Percentiles rank a stretch among this genome's conserved stretches.
Evolutionary conservation across 129 eudicot genomes (phyloP).

Genomic region (Heracleum sosnowskyi): DNA sequence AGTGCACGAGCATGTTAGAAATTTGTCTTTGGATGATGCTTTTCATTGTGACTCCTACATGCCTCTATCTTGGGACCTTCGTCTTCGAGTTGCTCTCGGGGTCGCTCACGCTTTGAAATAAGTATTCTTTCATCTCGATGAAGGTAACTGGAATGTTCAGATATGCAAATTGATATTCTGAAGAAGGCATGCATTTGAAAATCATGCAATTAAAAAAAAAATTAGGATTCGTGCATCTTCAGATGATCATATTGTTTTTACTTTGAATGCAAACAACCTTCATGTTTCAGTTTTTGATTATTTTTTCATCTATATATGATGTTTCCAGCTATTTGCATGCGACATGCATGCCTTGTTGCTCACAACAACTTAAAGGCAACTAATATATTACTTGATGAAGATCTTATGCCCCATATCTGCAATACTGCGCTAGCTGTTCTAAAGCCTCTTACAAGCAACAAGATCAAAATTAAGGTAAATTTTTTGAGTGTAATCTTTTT

Average conservation of each 20-base stretch:
- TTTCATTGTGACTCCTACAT: conserved; percentile 49
- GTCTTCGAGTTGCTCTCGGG: conserved; percentile 76
- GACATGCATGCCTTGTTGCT: conserved; percentile 53
- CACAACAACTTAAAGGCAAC: conserved; percentile 81
- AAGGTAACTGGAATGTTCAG: not conserved
- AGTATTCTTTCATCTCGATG: conserved; percentile 19
- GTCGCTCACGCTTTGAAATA: conserved; percentile 74
- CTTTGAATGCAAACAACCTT: not conserved
- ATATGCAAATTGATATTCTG: not conserved
- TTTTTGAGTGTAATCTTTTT: not conserved
- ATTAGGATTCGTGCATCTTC: not conserved
- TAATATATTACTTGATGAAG: conserved; percentile 81
- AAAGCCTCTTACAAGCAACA: conserved; percentile 68
- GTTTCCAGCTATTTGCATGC: conserved; percentile 80
- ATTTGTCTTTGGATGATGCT: conserved; percentile 57
- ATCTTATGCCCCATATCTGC: conserved; percentile 64
- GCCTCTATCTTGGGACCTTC: conserved; percentile 76
- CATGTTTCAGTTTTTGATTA: conserved; percentile 3
- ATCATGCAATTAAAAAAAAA: not conserved
- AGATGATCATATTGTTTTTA: not conserved
- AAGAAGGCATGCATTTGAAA: not conserved
- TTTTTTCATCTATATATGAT: conserved; percentile 2
- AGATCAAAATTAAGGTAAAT: conserved; percentile 66
- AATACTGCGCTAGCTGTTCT: conserved; percentile 75
- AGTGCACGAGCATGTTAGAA: conserved; percentile 72